Conservation (phyloP, 1,284 basidiomycete species). For the Naganishia liquefaciens region DNA sequence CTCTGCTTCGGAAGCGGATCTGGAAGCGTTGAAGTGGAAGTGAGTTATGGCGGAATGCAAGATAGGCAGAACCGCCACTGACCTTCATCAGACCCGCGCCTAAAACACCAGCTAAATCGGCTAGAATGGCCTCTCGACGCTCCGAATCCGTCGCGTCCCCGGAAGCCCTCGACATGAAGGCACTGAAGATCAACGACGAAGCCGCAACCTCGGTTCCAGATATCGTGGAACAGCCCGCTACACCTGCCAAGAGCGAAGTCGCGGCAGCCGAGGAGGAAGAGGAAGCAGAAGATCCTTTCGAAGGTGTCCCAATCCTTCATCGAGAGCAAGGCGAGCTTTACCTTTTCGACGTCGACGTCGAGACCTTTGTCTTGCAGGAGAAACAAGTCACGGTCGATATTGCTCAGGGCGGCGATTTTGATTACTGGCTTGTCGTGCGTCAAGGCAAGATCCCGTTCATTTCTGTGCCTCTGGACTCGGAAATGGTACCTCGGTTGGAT, state of each 20-base stretch:
- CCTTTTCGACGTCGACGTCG: conserved; percentile 70
- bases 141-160: conserved; percentile 14
- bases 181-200: conserved; percentile 27
- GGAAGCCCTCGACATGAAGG: conserved; percentile 21
- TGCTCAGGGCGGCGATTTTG: conserved; percentile 60
- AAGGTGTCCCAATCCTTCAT: conserved; percentile 51
- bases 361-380: conserved; percentile 73
- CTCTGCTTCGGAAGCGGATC: conserved; percentile 64
- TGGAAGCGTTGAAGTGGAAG: conserved; percentile 77
- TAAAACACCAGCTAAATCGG: conserved; percentile 28
- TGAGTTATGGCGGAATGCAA: conserved; percentile 52
- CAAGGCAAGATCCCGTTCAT: conserved; percentile 49
- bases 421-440: conserved; percentile 54
- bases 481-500: conserved; percentile 63
- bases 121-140: conserved; percentile 23
- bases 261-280: conserved; percentile 27
- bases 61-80: too few relatives aligned
- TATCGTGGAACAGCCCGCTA: conserved; percentile 17
- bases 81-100: conserved; percentile 10
- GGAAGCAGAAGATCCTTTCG: conserved; percentile 47
- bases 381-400: conserved; percentile 68
- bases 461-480: conserved; percentile 53
- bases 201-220: conserved; percentile 3
- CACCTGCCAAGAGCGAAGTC: conserved; percentile 13
- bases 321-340: conserved; percentile 58